Conservation (phyloP, 2,329 filamentous ascomycete genomes). For the Colletotrichum filicis region DNA sequence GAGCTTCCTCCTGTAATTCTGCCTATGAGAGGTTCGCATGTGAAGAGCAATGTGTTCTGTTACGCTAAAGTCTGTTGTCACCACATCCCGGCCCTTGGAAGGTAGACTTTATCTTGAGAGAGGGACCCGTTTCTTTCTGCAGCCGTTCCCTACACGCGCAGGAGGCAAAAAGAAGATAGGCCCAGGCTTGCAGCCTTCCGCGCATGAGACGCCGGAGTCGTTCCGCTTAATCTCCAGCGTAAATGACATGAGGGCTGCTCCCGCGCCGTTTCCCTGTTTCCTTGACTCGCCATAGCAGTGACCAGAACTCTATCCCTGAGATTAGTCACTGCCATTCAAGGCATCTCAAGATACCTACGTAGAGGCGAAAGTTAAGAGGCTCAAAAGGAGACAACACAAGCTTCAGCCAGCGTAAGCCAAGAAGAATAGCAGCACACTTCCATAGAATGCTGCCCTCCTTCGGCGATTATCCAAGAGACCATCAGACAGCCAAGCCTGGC, state of each 20-base stretch:
- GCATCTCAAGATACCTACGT: background rate
- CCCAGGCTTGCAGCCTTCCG: background rate
- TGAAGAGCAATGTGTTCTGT: background rate
- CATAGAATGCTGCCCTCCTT: background rate
- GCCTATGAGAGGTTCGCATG: conserved; percentile 9
- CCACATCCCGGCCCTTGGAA: background rate
- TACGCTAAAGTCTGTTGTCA: conserved; percentile 1
- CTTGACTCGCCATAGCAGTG: background rate
- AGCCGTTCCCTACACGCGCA: background rate
- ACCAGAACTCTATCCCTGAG: background rate
- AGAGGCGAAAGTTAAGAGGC: background rate
- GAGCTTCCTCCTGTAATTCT: background rate
- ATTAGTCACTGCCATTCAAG: background rate
- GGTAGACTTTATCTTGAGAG: conserved; percentile 7
- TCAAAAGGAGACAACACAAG: background rate
- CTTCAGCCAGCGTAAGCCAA: background rate
- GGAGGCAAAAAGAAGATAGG: background rate
- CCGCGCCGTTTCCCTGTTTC: background rate
- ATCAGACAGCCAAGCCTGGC: conserved; percentile 14
- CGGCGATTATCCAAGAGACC: background rate
- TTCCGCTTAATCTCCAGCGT: background rate
- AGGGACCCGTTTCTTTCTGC: conserved; percentile 11
- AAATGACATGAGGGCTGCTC: background rate
- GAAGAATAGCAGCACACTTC: background rate
- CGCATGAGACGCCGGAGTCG: background rate